Conservation (phyloP, 2,329 filamentous ascomycete species). For the Lomentospora prolificans region DNA sequence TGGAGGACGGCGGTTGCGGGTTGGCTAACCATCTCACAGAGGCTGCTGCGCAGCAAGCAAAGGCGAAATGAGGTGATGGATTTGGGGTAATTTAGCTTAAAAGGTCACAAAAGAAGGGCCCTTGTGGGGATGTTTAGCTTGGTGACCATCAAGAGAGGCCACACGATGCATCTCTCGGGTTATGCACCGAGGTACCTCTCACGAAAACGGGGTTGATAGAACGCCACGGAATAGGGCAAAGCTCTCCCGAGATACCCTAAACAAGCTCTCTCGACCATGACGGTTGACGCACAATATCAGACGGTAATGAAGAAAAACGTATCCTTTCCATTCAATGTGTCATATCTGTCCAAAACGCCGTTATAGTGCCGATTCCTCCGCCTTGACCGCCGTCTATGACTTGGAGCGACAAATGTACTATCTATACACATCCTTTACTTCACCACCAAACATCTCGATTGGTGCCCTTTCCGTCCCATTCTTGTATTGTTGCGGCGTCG, state of each 20-base stretch:
- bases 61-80: constrained; percentile 34
- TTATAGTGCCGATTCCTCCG: background rate
- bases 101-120: background rate
- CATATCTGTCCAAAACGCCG: background rate
- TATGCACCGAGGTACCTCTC: background rate
- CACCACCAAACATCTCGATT: constrained; percentile 30
- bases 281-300: background rate
- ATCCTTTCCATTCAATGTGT: background rate
- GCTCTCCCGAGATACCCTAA: background rate
- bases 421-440: constrained; percentile 14
- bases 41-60: constrained; percentile 47
- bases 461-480: constrained; percentile 30
- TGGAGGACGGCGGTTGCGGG: background rate
- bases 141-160: background rate
- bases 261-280: background rate
- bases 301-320: background rate
- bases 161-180: background rate
- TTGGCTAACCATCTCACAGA: constrained; percentile 25
- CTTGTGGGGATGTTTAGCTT: background rate
- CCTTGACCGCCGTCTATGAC: background rate
- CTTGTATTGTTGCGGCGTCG: constrained; percentile 14
- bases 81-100: background rate
- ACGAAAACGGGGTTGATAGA: too few relatives aligned
- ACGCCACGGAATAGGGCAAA: background rate
- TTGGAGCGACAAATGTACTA: background rate